Conservation (phyloP, 306 rosid species). For the Argentina anserina region DNA sequence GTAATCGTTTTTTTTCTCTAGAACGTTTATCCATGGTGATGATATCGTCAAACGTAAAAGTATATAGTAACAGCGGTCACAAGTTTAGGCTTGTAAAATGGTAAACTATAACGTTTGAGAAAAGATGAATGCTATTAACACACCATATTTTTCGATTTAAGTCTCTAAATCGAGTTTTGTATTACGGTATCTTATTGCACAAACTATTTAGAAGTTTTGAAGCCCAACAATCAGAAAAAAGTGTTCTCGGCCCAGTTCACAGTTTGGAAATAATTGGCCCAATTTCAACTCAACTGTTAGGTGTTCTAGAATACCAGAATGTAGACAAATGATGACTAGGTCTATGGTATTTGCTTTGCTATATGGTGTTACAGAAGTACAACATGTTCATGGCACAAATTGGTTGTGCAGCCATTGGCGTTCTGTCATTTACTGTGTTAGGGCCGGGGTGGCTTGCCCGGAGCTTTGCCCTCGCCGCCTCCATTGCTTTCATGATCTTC, state of each 20-base stretch:
- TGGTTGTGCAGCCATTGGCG: slow-evolving; percentile 93
- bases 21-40: no score
- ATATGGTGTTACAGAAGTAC: slow-evolving; percentile 60
- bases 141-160: no score
- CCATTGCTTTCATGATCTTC: slow-evolving; percentile 79
- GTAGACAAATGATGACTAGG: background rate
- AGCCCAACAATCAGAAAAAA: no score
- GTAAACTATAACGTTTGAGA: no score
- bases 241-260: background rate
- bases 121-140: no score
- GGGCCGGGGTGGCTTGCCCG: slow-evolving; percentile 95
- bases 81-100: no score
- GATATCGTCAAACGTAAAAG: no score
- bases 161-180: no score
- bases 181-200: no score
- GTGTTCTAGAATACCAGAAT: background rate
- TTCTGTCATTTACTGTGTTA: slow-evolving; percentile 51
- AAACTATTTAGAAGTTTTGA: no score
- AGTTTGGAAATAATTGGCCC: background rate
- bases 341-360: background rate
- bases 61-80: no score
- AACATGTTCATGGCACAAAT: slow-evolving; percentile 82
- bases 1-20: no score
- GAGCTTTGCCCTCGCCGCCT: slow-evolving; percentile 65
- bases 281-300: background rate